A percentile compares a stretch with the other conserved stretches of the same genome.
Evolutionary conservation across 2,329 filamentous ascomycete species (phyloP).

Genomic region (Diaporthe caulivora): DNA sequence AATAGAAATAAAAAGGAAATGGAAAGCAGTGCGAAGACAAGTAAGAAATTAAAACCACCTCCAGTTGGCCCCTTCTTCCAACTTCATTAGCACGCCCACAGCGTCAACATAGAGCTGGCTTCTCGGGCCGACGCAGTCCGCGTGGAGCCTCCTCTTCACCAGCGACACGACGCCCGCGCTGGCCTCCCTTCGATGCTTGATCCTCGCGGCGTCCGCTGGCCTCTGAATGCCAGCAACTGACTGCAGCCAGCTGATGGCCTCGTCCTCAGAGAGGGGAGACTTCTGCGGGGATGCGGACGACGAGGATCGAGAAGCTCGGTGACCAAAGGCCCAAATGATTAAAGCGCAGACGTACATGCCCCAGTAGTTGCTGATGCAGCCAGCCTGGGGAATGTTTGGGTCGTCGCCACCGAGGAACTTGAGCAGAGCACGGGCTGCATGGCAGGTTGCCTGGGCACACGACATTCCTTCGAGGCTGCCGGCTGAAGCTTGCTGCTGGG

Average conservation of each 20-base stretch:
- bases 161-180: constrained; percentile 59
- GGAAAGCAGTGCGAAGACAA: neutral
- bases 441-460: constrained; percentile 60
- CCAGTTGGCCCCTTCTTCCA: constrained; percentile 59
- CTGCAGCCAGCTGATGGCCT: constrained; percentile 53
- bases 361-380: constrained; percentile 65
- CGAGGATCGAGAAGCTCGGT: constrained; percentile 44
- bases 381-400: constrained; percentile 43
- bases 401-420: constrained; percentile 53
- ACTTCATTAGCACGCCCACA: constrained; percentile 62
- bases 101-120: constrained; percentile 67
- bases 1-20: neutral
- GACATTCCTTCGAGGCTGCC: constrained; percentile 46
- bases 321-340: constrained; percentile 70
- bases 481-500: constrained; percentile 23
- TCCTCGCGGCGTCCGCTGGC: constrained; percentile 54
- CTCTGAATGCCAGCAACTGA: constrained; percentile 54
- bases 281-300: constrained; percentile 34
- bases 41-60: constrained; percentile 54
- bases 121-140: constrained; percentile 61
- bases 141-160: constrained; percentile 60
- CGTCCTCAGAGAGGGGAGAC: constrained; percentile 42
- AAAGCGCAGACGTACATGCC: constrained; percentile 68
- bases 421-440: constrained; percentile 66
- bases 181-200: constrained; percentile 57